phyloP scores from a whole-genome alignment of 495 filamentous ascomycete species.

The Penicillium cosmopolitanum region DNA sequence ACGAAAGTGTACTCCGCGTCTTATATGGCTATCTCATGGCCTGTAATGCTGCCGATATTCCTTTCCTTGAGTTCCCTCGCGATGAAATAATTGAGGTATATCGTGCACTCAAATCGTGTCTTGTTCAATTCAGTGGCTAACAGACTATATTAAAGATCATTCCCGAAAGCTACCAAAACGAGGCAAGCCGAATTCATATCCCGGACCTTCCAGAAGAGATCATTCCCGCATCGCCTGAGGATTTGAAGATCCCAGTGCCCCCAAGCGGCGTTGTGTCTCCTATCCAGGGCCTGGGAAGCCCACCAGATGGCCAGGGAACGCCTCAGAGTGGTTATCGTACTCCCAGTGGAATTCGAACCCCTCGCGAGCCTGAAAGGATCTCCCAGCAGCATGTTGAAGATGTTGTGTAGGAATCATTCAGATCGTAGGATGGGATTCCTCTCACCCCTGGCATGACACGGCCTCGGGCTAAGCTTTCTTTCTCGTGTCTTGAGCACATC shows the following conservation, averaged over 20 bases:
- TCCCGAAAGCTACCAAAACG: constrained; percentile 95
- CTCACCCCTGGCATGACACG: background rate
- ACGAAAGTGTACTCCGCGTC: constrained; percentile 94
- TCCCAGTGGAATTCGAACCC: constrained; percentile 43
- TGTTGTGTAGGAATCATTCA: constrained; percentile 38
- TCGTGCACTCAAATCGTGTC: constrained; percentile 17
- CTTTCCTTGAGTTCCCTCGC: constrained; percentile 88
- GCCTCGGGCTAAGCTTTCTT: background rate
- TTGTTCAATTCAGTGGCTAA: constrained; percentile 21
- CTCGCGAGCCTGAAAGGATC: constrained; percentile 51
- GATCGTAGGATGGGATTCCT: background rate
- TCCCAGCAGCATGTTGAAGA: constrained; percentile 55
- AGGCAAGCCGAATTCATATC: constrained; percentile 84
- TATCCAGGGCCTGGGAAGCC: constrained; percentile 51
- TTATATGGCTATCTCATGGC: constrained; percentile 99
- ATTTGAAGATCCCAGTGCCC: constrained; percentile 80
- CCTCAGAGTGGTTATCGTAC: constrained; percentile 42
- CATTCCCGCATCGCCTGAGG: constrained; percentile 77
- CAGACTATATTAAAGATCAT: constrained; percentile 66
- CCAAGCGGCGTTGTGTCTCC: constrained; percentile 58
- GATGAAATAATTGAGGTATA: constrained; percentile 92
- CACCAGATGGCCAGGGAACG: constrained; percentile 44
- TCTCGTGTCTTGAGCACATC: background rate
- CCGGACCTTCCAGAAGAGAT: constrained; percentile 62
- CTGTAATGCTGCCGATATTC: constrained; percentile 95